Evolutionary conservation across 2,329 filamentous ascomycete species (phyloP).

Genomic region (Aspergillus niger): DNA sequence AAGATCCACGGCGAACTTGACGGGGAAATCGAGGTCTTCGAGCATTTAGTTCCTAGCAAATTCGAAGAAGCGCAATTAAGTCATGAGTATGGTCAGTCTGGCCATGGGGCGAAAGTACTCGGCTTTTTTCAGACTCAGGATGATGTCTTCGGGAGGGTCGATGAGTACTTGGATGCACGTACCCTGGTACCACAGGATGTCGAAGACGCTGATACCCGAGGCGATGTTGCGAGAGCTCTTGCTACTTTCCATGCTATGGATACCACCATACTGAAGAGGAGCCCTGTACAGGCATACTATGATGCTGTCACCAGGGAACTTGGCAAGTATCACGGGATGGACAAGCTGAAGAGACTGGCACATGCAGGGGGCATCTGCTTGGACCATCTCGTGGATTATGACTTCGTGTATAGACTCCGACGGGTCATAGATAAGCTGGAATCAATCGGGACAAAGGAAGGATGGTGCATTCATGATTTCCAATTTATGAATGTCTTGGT

Average conservation of each 20-base stretch:
- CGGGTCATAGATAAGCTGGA: not conserved
- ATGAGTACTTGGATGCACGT: not conserved
- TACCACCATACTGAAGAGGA: not conserved
- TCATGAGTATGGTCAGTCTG: not conserved
- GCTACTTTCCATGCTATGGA: not conserved
- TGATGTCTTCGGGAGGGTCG: not conserved
- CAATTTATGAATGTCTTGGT: not conserved
- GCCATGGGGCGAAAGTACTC: not conserved
- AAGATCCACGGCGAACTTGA: not conserved
- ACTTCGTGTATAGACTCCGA: not conserved
- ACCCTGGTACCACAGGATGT: not conserved
- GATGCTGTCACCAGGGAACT: not conserved
- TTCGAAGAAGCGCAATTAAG: not conserved
- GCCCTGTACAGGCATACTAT: not conserved
- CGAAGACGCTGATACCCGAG: not conserved
- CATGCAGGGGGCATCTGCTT: not conserved
- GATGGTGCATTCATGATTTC: not conserved
- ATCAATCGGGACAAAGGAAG: not conserved
- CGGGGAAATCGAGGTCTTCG: not conserved
- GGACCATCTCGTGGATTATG: not conserved
- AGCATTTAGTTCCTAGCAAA: not conserved
- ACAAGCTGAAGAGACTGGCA: not conserved
- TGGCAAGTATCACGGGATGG: not conserved
- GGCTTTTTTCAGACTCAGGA: not conserved
- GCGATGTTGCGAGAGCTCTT: not conserved